Percentiles rank a stretch among this genome's conserved stretches.
These are phyloP conservation scores for Scedosporium apiospermum DNA, from an alignment of 2,329 filamentous ascomycete species.

Conservation along the genomic window DNA sequence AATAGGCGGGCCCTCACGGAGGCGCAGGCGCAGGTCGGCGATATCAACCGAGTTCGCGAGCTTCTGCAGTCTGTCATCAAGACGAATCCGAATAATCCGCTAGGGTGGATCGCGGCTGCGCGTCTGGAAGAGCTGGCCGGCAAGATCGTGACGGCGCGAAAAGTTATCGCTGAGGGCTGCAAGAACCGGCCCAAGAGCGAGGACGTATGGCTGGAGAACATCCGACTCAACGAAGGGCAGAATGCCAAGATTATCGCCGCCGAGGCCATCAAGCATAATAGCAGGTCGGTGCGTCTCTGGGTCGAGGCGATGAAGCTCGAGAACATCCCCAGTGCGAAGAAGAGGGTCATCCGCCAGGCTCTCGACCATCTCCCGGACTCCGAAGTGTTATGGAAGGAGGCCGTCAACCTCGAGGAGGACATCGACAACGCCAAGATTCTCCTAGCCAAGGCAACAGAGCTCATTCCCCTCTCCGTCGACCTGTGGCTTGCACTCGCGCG, in stretches of 20 bases:
- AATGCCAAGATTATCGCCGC: constrained; percentile 96
- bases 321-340: constrained; percentile 71
- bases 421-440: constrained; percentile 78
- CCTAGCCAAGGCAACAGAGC: constrained; percentile 88
- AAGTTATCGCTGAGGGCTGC: constrained; percentile 79
- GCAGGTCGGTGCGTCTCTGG: constrained; percentile 82
- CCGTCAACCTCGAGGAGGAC: constrained; percentile 90
- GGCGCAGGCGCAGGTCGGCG: constrained; percentile 76
- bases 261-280: constrained; percentile 85
- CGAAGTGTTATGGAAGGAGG: constrained; percentile 95
- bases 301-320: constrained; percentile 93
- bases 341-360: constrained; percentile 84
- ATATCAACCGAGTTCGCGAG: constrained; percentile 87
- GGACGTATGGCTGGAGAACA: constrained; percentile 93
- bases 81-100: constrained; percentile 89
- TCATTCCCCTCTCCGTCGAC: constrained; percentile 88
- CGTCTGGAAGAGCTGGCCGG: constrained; percentile 88
- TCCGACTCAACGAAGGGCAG: constrained; percentile 79
- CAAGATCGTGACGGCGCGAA: constrained; percentile 81
- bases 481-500: constrained; percentile 90
- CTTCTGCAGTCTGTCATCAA: constrained; percentile 95
- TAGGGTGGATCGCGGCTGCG: constrained; percentile 92
- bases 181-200: constrained; percentile 88
- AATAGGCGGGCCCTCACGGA: constrained; percentile 73
- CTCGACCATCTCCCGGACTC: constrained; percentile 90